phyloP scores from a whole-genome alignment of 768 basidiomycete genomes.

The Boletus eberwhitei region DNA sequence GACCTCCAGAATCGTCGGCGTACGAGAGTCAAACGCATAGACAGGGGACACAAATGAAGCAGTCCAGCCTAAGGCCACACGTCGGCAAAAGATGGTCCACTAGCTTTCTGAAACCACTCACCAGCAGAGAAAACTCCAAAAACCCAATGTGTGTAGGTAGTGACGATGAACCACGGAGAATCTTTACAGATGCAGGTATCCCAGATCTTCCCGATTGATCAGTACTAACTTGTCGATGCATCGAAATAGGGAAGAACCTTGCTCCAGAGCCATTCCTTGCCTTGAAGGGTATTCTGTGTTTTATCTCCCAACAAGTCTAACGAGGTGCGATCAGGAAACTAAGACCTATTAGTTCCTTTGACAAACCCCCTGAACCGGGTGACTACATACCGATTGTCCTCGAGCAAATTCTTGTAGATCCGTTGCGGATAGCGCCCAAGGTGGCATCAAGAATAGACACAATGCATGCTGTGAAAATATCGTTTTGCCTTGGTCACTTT shows the following conservation, averaged over 20 bases:
- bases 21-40: conserved; percentile 37
- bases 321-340: conserved; percentile 21
- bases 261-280: conserved; percentile 52
- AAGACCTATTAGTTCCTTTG: neutral
- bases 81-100: neutral
- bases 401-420: conserved; percentile 36
- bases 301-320: conserved; percentile 1
- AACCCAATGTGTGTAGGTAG: conserved; percentile 42
- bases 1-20: conserved; percentile 50
- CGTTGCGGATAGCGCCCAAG: conserved; percentile 35
- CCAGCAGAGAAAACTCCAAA: conserved; percentile 42
- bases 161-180: conserved; percentile 41
- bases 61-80: conserved; percentile 43
- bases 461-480: conserved; percentile 17
- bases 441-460: conserved; percentile 36
- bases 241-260: conserved; percentile 34
- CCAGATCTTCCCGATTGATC: conserved; percentile 32
- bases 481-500: conserved; percentile 9
- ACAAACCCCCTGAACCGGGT: neutral
- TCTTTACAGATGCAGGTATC: conserved; percentile 36
- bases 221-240: neutral
- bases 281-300: conserved; percentile 23
- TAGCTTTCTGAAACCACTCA: conserved; percentile 12
- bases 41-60: conserved; percentile 49
- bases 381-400: conserved; percentile 19